These are phyloP conservation scores for Mortierella polycephala DNA, from an alignment of 371 early-diverging fungal genomes.

Conservation along the genomic window DNA sequence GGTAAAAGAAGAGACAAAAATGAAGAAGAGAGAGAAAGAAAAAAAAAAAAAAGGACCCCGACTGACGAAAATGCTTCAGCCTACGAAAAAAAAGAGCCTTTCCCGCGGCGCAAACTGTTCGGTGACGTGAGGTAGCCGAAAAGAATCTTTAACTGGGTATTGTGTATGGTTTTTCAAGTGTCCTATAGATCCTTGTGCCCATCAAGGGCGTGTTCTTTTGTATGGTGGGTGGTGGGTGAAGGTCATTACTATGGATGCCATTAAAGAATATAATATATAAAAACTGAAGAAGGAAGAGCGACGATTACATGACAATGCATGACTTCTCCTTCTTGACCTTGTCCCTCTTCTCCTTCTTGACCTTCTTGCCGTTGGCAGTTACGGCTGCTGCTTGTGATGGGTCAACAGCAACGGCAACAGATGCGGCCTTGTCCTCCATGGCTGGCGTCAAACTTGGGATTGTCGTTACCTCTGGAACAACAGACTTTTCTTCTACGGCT, in stretches of 20 bases:
- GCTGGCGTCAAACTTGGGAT: conserved; percentile 45
- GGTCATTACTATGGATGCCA: conserved; percentile 2
- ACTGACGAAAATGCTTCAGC: neutral
- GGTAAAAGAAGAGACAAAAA: neutral
- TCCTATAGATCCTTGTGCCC: too few species aligned
- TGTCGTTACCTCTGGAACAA: conserved; percentile 31
- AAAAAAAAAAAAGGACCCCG: neutral
- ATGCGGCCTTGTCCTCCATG: conserved; percentile 27
- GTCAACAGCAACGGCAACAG: neutral
- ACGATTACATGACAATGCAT: conserved; percentile 47
- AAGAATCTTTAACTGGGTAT: too few species aligned
- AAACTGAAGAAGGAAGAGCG: neutral
- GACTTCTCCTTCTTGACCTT: conserved; percentile 38
- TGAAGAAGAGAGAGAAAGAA: neutral
- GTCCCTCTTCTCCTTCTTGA: conserved; percentile 33
- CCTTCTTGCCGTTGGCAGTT: conserved; percentile 37
- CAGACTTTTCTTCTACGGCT: conserved; percentile 29
- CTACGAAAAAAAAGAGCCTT: conserved; percentile 1
- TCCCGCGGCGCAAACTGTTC: too few species aligned
- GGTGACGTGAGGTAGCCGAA: too few species aligned
- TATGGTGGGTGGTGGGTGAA: too few species aligned
- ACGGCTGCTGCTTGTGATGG: conserved; percentile 4
- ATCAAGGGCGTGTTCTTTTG: too few species aligned
- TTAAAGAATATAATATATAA: conserved; percentile 10
- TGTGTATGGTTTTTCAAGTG: too few species aligned